A percentile compares a stretch with the other conserved stretches of the same genome.
Conservation (phyloP, 2,329 filamentous ascomycete species). For the Pseudocercospora fuligena region DNA sequence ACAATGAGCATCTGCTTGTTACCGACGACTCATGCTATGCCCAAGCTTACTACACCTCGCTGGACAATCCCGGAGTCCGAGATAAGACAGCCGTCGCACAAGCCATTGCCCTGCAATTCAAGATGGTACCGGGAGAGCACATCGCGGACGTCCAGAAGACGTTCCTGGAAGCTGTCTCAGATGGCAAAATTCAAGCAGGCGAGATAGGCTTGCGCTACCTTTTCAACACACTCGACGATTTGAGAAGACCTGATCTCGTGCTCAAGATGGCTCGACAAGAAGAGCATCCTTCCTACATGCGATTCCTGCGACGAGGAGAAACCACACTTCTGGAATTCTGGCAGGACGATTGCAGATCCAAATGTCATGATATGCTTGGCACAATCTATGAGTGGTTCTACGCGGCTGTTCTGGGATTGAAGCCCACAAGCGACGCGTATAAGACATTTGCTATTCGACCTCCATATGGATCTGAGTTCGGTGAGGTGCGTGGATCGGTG, state of each 20-base stretch:
- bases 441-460: constrained; percentile 48
- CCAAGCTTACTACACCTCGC: constrained; percentile 48
- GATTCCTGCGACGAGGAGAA: constrained; percentile 52
- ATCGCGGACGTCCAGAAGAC: constrained; percentile 8
- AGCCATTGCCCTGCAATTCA: constrained; percentile 18
- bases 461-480: constrained; percentile 49
- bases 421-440: constrained; percentile 46
- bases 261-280: constrained; percentile 53
- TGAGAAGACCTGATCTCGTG: constrained; percentile 48
- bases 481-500: constrained; percentile 44
- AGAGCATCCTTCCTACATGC: constrained; percentile 56
- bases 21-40: constrained; percentile 39
- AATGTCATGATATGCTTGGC: constrained; percentile 55
- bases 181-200: constrained; percentile 45
- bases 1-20: constrained; percentile 44
- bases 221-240: constrained; percentile 49
- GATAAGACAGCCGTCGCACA: constrained; percentile 32
- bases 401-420: constrained; percentile 47
- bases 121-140: constrained; percentile 12
- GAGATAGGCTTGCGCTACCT: constrained; percentile 51
- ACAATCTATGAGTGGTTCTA: constrained; percentile 58
- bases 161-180: constrained; percentile 26
- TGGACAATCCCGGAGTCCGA: constrained; percentile 38
- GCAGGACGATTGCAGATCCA: constrained; percentile 51
- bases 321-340: constrained; percentile 52